phyloP scores from a whole-genome alignment of 352 stramenopile genomes.

The Phytophthora aleatoria region DNA sequence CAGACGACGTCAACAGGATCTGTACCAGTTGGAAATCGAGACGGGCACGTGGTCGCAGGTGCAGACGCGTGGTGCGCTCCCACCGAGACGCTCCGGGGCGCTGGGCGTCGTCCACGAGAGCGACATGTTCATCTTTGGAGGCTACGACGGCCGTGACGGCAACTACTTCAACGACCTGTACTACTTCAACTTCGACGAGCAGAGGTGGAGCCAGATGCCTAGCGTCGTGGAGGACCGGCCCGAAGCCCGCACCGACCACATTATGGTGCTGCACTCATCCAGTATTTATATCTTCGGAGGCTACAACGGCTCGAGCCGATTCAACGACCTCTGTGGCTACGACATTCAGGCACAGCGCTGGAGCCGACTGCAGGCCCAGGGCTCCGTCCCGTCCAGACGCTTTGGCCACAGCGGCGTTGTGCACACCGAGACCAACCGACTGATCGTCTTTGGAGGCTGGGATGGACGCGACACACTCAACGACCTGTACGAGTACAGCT shows the following conservation, averaged over 20 bases:
- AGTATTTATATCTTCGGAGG: constrained; percentile 90
- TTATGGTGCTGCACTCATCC: constrained; percentile 80
- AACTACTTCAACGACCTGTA: constrained; percentile 92
- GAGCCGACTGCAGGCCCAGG: constrained; percentile 51
- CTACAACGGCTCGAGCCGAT: constrained; percentile 84
- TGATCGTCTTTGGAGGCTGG: constrained; percentile 89
- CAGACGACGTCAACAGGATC: constrained; percentile 77
- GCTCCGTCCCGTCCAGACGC: constrained; percentile 59
- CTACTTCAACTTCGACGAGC: constrained; percentile 85
- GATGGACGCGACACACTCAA: constrained; percentile 88
- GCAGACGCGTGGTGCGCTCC: constrained; percentile 62
- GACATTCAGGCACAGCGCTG: constrained; percentile 63
- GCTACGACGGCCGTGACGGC: constrained; percentile 88
- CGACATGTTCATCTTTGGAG: constrained; percentile 90
- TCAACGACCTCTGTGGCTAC: constrained; percentile 86
- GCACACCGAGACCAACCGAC: constrained; percentile 61
- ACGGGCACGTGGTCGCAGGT: constrained; percentile 78
- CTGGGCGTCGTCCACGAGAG: constrained; percentile 81
- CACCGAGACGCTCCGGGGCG: constrained; percentile 74
- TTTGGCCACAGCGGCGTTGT: constrained; percentile 88
- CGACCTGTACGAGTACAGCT: constrained; percentile 82
- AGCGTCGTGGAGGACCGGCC: constrained; percentile 61
- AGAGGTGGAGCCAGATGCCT: constrained; percentile 82
- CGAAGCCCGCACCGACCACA: constrained; percentile 85
- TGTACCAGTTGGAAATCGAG: constrained; percentile 81